These are phyloP conservation scores for Aspergillus hiratsukae DNA, from an alignment of 2,329 filamentous ascomycete genomes.

Conservation along the genomic window DNA sequence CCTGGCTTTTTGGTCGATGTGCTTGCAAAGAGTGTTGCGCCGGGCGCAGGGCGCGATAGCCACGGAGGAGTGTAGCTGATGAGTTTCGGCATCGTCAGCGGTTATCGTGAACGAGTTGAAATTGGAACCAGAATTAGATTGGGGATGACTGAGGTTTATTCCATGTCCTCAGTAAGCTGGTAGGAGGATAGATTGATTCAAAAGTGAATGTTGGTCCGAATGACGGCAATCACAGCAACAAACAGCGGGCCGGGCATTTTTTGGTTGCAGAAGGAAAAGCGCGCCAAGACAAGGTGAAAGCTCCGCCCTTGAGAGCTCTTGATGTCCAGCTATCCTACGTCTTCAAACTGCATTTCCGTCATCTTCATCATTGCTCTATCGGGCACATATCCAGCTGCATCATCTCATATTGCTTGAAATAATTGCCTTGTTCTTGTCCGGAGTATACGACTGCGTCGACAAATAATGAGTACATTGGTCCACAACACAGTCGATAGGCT, in stretches of 20 bases:
- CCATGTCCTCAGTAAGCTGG: background rate
- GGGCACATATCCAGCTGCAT: too few relatives aligned
- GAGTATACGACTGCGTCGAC: background rate
- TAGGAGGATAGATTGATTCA: background rate
- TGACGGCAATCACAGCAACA: background rate
- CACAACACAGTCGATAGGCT: slow-evolving; percentile 76
- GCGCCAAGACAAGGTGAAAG: slow-evolving; percentile 15
- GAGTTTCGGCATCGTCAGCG: slow-evolving; percentile 70
- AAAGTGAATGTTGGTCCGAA: background rate
- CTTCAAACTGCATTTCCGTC: background rate
- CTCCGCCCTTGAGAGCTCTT: background rate
- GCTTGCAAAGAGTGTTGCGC: slow-evolving; percentile 70
- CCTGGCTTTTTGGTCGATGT: slow-evolving; percentile 39
- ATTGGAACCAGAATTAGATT: background rate
- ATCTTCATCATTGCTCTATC: background rate
- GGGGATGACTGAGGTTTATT: background rate
- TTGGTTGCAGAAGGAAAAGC: slow-evolving; percentile 3
- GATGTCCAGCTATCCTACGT: background rate
- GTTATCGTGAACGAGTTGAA: background rate
- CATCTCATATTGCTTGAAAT: background rate
- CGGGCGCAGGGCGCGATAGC: slow-evolving; percentile 73
- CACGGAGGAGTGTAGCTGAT: slow-evolving; percentile 81
- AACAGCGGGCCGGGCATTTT: slow-evolving; percentile 6
- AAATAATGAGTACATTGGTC: slow-evolving; percentile 24
- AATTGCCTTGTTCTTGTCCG: background rate